Base-by-base conservation (phyloP, 371 early-diverging fungal species). In the Spiromyces aspiralis region DNA sequence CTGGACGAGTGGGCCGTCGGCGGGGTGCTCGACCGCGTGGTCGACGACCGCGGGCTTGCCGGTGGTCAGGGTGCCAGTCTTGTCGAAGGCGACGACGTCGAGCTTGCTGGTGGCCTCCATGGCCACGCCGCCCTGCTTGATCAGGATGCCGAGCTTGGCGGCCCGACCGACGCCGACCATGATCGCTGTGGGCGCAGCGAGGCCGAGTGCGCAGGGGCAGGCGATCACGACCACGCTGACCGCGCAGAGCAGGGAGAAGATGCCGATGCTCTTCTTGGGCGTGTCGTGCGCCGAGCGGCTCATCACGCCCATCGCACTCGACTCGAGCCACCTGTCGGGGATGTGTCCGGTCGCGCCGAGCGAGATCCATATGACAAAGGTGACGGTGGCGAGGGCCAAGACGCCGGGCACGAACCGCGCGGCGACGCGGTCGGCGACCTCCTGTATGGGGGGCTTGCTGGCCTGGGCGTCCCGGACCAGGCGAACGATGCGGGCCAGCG, bases 81-180 rank as follows among this genome's bases (percentile, higher is more conserved):
- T 99, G 73, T 99, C 99, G 76, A 99, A 99, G 56, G 93, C 86
- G 76, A 94, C 90, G 27, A 91, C 81, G 57, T 97, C 86, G 44
- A 98, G 70, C 56, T 90, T 90, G 54, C 83, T 78, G 3, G 88
- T 90, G 2, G 74, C 76, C 61, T 91, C 92, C 49, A 96, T 64
- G 0, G 65, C 59, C 2, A 85, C 78, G n/a, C 75, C 71, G 22
- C 74, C 73, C 35, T 99, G 99, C 28, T 95, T 84, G 51, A 95
- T 81, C 62, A 95, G 96, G 49, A 87, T 97, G 64, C 98, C 98
- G 67, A 81, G 90, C 47, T 99, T 95, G 22, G 80, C 77, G n/a
- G 71, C 55, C 45, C 78, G 76, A 48, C 81, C 81, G 22, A 90
- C 89, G 43, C 99, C 99, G 44, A 99, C 83, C 2, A 86, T 83